Evolutionary conservation across 495 filamentous ascomycete genomes (phyloP), one percentile per base, ranked within the genome.

Genomic region (Penicillium pancosmium): DNA sequence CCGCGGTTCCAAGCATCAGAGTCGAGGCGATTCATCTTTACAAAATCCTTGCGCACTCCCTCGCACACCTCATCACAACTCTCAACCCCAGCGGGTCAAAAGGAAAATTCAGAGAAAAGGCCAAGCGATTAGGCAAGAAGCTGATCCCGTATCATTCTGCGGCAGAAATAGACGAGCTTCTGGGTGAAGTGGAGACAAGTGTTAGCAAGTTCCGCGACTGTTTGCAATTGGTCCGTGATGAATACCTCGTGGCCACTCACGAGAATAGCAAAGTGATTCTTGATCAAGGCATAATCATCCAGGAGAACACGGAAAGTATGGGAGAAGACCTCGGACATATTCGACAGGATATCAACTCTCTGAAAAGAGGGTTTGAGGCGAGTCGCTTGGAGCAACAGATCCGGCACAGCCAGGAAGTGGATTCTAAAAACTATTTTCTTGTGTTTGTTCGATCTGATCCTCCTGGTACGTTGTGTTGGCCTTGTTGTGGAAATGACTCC

Each of bases 61-160:
- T 52, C 15, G 50, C 50, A 52, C 16, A 36, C 25, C 31, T 52
- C 3, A 52, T 52, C 16, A 11, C 9, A 11, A 52, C 31, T 0
- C 50, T 52, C 15, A 52, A 52, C n/a, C 25, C 16, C 1, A 52
- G 50, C 18, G 16, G 35, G 16, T 18, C 25, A 12, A 34, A 33
- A n/a, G 31, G 11, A 35, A 52, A 52, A 38, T 52, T 52, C 15
- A 52, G 41, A 44, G 41, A 44, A n/a, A 44, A 44, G n/a, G 41
- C 31, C 13, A 52, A 52, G 12, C 11, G 50, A 35, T n/a, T 52
- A 6, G 50, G 41, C 0, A 44, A 19, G 16, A 44, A 44, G 16
- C 9, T 52, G 1, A 36, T 19, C 7, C 31, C 50, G 4, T 16
- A 36, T 5, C 31, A 38, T 38, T 35, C 50, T 13, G 50, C 50